Base-by-base conservation (phyloP, 2,329 filamentous ascomycete species). In the Trichoderma atroviride region DNA sequence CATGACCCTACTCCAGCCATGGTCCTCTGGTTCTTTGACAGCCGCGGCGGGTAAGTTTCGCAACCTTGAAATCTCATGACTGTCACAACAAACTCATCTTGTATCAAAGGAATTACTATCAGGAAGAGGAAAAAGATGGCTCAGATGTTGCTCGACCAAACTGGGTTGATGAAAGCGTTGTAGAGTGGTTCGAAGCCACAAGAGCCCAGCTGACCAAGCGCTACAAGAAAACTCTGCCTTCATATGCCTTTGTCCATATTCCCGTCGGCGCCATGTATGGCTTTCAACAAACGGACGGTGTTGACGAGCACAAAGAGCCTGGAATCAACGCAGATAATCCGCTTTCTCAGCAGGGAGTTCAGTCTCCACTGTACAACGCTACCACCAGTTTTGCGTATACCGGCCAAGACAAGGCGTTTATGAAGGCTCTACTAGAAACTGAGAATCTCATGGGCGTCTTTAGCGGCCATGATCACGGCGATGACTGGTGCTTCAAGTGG, bases 401-500 rank as follows among this genome's bases (percentile, higher is more conserved):
- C 19, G 55, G 29, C n/a, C 55, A 57, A 57, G 55, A 57, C 5
- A 57, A 33, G 14, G 27, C 55, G 2, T 57, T 57, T 6, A 57
- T 57, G 55, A 33, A 57, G 29, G 29, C 55, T 35, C 9, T 57
- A 3, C 29, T 57, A 9, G 55, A 57, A 19, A 57, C 55, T 11
- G 55, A 57, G 19, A 57, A 35, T 4, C 55, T 57, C 16, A 57
- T 57, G 27, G 16, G 24, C 19, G 55, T 57, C 29, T 57, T 57
- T 19, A 57, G 55, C 16, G 55, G 55, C 2, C 55, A 57, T n/a
- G 55, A 57, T 13, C 55, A 57, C 9, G 55, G 55, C 29, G 55
- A 57, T 13, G 55, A 57, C 29, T 57, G 55, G 55, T 57, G 55
- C 29, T 57, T 57, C 19, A 57, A 57, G 29, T 57, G 55, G 55